Evolutionary conservation across 1,139 yeast species (phyloP), one percentile per base, ranked within the genome.

Genomic region (Lodderomyces margitis): DNA sequence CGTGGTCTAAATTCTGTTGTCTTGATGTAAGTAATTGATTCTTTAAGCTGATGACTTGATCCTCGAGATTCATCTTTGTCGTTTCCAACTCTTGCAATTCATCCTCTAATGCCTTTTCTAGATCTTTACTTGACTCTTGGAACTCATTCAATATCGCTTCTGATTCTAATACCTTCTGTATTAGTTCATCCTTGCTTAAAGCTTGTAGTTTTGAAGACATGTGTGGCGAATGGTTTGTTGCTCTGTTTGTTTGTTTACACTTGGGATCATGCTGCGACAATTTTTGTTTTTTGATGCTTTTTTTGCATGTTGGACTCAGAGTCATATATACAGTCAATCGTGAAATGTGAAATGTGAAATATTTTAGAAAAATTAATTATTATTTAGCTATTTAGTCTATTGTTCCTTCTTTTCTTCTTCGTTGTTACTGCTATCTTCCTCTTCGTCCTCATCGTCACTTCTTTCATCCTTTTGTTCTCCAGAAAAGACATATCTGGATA

Each of bases 371-470:
- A 3, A 14, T 27, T 27, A 27, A 27, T 14, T 28, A 28, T 15
- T 28, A 28, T 28, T 19, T 28, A 28, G 32, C 32, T 28, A 28
- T 15, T 4, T 15, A 15, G 32, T 23, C 37, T 30, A 34, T 23
- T 28, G 21, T 14, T 28, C 56, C 50, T 61, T 57, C 48, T 58
- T 61, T 45, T 53, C 49, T 40, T 58, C 64, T 20, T 54, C 64
- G 43, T 55, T 59, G 38, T 50, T 62, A 42, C 57, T 69, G 36
- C 57, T 65, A 24, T 11, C 40, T 21, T 56, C 66, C 34, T 66
- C 78, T 28, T 79, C 87, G 23, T 70, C 78, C 57, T 88, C 96
- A 51, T 80, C 87, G 46, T 92, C 98, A 58, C 95, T 84, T 68
- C 99, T 81, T 37, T 86, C 97, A 62, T 92, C 99, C 53, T 77